Conservation (phyloP, 345 rosid genomes). For the Citrus glauca region DNA sequence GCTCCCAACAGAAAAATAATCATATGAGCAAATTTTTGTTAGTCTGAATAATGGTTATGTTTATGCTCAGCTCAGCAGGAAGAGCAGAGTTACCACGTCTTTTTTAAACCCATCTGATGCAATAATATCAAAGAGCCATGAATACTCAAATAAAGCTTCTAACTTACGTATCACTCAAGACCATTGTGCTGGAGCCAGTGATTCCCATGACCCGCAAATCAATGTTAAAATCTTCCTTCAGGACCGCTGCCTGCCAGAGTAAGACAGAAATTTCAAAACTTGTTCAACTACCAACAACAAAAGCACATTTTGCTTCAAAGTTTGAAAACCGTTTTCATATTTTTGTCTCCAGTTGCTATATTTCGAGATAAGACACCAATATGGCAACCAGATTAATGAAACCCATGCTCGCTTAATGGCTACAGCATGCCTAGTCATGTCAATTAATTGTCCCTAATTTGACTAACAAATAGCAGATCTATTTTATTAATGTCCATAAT, state of each 20-base stretch:
- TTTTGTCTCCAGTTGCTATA: not conserved
- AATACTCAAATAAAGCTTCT: constrained; percentile 4
- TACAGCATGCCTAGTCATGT: not conserved
- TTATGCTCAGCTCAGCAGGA: not conserved
- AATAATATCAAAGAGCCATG: not conserved
- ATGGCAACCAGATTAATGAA: not conserved
- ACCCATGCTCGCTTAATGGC: not conserved
- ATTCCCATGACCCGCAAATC: constrained; percentile 98
- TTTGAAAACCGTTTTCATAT: not conserved
- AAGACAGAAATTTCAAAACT: constrained; percentile 2
- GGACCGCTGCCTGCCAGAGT: constrained; percentile 68
- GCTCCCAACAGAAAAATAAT: constrained; percentile 1
- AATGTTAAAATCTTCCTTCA: constrained; percentile 96
- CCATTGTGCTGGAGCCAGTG: constrained; percentile 74
- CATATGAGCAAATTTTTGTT: not conserved
- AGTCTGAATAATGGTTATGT: not conserved
- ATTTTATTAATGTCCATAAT: not conserved
- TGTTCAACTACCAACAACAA: not conserved
- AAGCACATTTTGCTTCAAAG: not conserved
- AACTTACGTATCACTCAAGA: constrained; percentile 84
- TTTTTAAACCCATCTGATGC: not conserved
- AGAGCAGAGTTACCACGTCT: not conserved
- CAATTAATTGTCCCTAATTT: not conserved
- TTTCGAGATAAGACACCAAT: not conserved
- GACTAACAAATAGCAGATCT: not conserved